Evolutionary conservation across 116 monocot species (phyloP), one percentile per base, ranked within the genome.

Genomic region (Zostera marina): DNA sequence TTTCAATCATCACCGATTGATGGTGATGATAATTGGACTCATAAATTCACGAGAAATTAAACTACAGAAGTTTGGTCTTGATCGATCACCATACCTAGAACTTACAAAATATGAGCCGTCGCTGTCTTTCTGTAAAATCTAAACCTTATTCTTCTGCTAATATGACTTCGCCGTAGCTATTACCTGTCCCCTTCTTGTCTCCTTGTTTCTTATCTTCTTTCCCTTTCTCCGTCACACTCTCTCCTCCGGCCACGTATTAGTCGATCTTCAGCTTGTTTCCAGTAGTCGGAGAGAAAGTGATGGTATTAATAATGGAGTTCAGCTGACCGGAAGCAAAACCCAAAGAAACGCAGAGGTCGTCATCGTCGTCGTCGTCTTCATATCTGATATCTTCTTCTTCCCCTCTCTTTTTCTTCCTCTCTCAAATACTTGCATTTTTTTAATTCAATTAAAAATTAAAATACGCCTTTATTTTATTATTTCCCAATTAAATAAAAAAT

Each of bases 121-220:
- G 59, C 75, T 80, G 52, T 85, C 81, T 67, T 51, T 26, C 63
- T 65, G 64, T 61, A 42, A 59, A 56, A 63, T 67, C 72, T 77
- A 77, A 69, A 82, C 65, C 69, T 41, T 32, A 32, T 32, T 63
- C 64, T 58, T 45, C 44, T 47, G 44, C 62, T 22, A n/a, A n/a
- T n/a, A 47, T 48, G 62, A 47, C 62, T 47, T 65, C 72, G 39
- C 66, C 74, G 48, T 75, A 68, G 65, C 32, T 32, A n/a, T n/a
- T n/a, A 32, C 4, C 64, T 79, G 61, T 69, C 75, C 42, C 9
- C 43, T 53, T 19, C 65, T 54, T 75, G 55, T 71, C 63, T 74
- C 49, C 60, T 41, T 56, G 57, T 47, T 56, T 47, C 44, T 49
- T 41, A 64, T 38, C 40, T 11, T 15, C 62, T 21, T 10, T 22